A percentile compares a stretch with the other conserved stretches of the same genome.
Conservation (phyloP, 768 basidiomycete genomes). For the Collybia nuda region DNA sequence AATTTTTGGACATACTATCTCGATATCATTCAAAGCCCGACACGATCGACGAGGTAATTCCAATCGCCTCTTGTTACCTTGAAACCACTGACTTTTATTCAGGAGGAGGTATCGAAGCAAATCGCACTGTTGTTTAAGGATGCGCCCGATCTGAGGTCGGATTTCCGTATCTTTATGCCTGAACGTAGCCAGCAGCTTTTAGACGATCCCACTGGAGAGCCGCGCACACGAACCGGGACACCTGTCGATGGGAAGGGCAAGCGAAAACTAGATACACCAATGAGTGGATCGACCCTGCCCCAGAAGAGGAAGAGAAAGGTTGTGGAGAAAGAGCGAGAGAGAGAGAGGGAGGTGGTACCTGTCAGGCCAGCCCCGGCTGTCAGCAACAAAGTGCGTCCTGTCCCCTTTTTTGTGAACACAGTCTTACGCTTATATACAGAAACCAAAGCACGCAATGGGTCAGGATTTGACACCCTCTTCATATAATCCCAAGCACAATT, state of each 20-base stretch:
- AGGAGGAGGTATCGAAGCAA: constrained; percentile 70
- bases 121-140: constrained; percentile 74
- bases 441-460: constrained; percentile 34
- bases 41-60: constrained; percentile 58
- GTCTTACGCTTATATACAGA: constrained; percentile 24
- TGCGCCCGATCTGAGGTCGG: constrained; percentile 69
- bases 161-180: constrained; percentile 77
- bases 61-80: constrained; percentile 2
- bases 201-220: constrained; percentile 35
- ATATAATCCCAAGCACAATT: constrained; percentile 33
- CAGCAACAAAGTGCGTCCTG: constrained; percentile 37
- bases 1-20: constrained; percentile 76
- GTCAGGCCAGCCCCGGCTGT: constrained; percentile 28
- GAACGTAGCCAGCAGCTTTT: constrained; percentile 50
- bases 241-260: constrained; percentile 39
- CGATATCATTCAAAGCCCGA: constrained; percentile 61
- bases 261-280: constrained; percentile 42
- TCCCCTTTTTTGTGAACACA: constrained; percentile 7
- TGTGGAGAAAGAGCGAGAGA: constrained; percentile 47
- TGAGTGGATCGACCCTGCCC: constrained; percentile 39
- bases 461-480: constrained; percentile 39
- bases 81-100: constrained; percentile 12
- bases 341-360: constrained; percentile 36
- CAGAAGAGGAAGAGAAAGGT: constrained; percentile 72
- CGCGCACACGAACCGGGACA: constrained; percentile 34